Conservation (phyloP, 78 protist genomes). For the Anaeramoeba flamelloides region DNA sequence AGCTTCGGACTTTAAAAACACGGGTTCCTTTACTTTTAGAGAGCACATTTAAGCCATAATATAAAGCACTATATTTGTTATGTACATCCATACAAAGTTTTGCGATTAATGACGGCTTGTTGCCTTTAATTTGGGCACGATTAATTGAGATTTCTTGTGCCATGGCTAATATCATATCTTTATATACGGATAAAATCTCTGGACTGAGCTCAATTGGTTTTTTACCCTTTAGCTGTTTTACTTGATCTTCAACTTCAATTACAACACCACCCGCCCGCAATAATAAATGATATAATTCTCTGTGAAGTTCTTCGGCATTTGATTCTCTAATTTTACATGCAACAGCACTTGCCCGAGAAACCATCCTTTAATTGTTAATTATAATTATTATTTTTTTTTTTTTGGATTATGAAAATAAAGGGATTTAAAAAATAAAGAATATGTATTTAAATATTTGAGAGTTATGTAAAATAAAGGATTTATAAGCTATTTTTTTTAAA, state of each 20-base stretch:
- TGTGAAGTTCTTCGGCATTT: neutral
- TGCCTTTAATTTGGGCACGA: neutral
- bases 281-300: neutral
- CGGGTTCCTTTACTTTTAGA: neutral
- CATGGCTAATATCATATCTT: constrained; percentile 1
- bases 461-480: too few relatives aligned
- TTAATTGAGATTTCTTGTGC: neutral
- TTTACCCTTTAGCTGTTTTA: neutral
- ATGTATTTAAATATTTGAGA: too few relatives aligned
- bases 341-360: neutral
- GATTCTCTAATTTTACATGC: neutral
- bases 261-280: neutral
- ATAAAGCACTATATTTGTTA: neutral
- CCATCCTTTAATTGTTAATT: too few relatives aligned
- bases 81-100: neutral
- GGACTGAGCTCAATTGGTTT: neutral
- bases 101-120: neutral
- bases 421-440: too few relatives aligned
- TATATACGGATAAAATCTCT: neutral
- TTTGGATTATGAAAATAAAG: too few relatives aligned
- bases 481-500: too few relatives aligned
- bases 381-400: too few relatives aligned
- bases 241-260: neutral
- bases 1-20: neutral
- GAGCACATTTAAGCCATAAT: neutral